Evolutionary conservation across 208 protist genomes (phyloP), one percentile per base, ranked within the genome.

Genomic region (Acanthamoeba triangularis): DNA sequence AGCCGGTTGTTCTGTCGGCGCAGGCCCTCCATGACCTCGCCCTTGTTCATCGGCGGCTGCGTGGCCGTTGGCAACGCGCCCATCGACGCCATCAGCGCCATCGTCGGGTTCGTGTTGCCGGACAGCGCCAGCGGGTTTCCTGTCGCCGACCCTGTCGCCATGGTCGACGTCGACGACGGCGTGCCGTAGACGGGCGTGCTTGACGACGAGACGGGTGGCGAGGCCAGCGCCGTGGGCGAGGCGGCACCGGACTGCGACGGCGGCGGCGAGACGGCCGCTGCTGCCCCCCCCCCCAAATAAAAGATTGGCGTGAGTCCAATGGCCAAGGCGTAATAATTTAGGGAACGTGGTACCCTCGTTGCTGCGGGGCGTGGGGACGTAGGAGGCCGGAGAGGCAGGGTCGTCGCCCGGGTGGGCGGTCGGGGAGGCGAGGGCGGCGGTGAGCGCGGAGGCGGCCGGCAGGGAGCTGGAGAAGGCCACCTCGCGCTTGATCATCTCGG

Each of bases 1-100:
- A 72, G 65, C n/a, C 65, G 65, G 65, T 72, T 72, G 30, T 72
- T 72, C 65, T 72, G 65, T 30, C 65, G 65, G 8, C 65, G 65
- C n/a, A 72, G 65, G n/a, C 11, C 28, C 65, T 72, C 65, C n/a
- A 72, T 72, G n/a, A 72, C 35, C 14, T 72, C 65, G 65, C 65
- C 65, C n/a, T 37, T 30, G 65, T 18, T 72, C 65, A 72, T n/a
- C 65, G 16, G 59, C 59, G 59, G 7, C 41, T 47, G 41, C 41
- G 41, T 0, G 41, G 41, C 41, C 41, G 41, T 47, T 47, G 41
- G 49, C 49, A n/a, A 2, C 11, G 54, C 11, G 54, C 54, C 54
- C 54, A 59, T 14, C 54, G 54, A 59, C 41, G 41, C 41, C 41
- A 47, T 47, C 41, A 47, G 41, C 59, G 59, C 59, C 59, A 7